A percentile compares a stretch with the other conserved stretches of the same genome.
These are phyloP conservation scores for Echium plantagineum DNA, from an alignment of 257 asterid species.

Conservation along the genomic window DNA sequence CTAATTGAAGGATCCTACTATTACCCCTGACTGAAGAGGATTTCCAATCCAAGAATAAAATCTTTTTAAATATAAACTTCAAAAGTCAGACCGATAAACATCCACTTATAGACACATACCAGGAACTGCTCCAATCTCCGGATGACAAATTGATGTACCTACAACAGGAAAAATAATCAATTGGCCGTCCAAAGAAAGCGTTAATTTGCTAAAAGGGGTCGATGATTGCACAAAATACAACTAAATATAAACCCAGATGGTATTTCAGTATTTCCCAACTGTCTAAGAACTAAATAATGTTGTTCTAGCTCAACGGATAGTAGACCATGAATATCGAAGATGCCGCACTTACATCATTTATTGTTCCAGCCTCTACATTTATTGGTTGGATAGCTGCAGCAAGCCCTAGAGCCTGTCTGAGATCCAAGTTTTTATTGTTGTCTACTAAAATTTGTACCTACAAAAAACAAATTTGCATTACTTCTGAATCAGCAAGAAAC, in stretches of 20 bases:
- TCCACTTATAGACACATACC: conserved; percentile 35
- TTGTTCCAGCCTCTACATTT: conserved; percentile 45
- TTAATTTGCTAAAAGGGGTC: not conserved
- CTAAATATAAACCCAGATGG: not conserved
- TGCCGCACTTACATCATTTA: conserved; percentile 48
- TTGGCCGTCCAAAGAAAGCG: not conserved
- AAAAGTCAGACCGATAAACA: no score
- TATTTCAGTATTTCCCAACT: not conserved
- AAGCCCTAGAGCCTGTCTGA: conserved; percentile 63
- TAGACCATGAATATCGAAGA: not conserved
- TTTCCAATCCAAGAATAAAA: no score
- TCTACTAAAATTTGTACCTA: conserved; percentile 89
- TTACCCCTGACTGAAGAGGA: no score
- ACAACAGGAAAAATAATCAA: conserved; percentile 21
- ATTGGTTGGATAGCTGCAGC: conserved; percentile 90
- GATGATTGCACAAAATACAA: not conserved
- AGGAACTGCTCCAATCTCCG: conserved; percentile 91
- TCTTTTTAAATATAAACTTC: no score
- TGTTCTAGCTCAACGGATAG: not conserved
- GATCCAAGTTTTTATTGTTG: conserved; percentile 57
- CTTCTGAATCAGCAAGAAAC: conserved; percentile 2
- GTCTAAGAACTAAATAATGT: not conserved
- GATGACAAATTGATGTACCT: conserved; percentile 84
- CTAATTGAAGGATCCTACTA: no score
- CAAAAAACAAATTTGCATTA: conserved; percentile 18